Conservation (phyloP, 2,329 filamentous ascomycete species). For the Dactylellina cionopaga region DNA sequence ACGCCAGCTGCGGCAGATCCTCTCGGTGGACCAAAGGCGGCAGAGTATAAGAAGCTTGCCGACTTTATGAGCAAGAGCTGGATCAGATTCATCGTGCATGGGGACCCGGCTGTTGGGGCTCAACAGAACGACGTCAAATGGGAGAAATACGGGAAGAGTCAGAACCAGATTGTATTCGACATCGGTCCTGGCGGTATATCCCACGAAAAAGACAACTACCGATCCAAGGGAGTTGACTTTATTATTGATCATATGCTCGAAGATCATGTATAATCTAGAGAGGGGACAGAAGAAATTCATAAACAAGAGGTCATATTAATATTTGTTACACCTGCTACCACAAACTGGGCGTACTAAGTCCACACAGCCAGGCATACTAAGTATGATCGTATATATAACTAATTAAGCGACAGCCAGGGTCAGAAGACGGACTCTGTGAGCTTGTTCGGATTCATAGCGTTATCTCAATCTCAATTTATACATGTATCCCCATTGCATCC, state of each 20-base stretch:
- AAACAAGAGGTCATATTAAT: too few relatives aligned
- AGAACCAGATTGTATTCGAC: slow-evolving; percentile 59
- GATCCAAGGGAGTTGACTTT: slow-evolving; percentile 57
- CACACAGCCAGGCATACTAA: too few relatives aligned
- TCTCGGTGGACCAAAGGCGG: slow-evolving; percentile 51
- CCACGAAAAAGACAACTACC: slow-evolving; percentile 59
- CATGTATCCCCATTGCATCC: background rate
- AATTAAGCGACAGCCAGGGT: too few relatives aligned
- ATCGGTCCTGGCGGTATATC: slow-evolving; percentile 57
- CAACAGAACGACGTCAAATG: slow-evolving; percentile 44
- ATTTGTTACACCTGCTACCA: too few relatives aligned
- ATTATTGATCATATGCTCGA: background rate
- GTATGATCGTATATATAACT: too few relatives aligned
- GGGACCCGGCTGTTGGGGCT: slow-evolving; percentile 42
- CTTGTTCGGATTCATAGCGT: too few relatives aligned
- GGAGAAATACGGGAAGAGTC: slow-evolving; percentile 57
- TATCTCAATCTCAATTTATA: too few relatives aligned
- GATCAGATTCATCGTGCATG: slow-evolving; percentile 5
- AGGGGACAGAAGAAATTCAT: too few relatives aligned
- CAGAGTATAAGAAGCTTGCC: slow-evolving; percentile 36
- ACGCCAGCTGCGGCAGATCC: background rate
- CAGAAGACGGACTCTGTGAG: too few relatives aligned
- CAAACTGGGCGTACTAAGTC: too few relatives aligned
- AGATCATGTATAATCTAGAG: background rate
- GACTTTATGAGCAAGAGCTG: slow-evolving; percentile 21